Evolutionary conservation across 208 protist species (phyloP).

Genomic region (Balamuthia mandrillaris): DNA sequence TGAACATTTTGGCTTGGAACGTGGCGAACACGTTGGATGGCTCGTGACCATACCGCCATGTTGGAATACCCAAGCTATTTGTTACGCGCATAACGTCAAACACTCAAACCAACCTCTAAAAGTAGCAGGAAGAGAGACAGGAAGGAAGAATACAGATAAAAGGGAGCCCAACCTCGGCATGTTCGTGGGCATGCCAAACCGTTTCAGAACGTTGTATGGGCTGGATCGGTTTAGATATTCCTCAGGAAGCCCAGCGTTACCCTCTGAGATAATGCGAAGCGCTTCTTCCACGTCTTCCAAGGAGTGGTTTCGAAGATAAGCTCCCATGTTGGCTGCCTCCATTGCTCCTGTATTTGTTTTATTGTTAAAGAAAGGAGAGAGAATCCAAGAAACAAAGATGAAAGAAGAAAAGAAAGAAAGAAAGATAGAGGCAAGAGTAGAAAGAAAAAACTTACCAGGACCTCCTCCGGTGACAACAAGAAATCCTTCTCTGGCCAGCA

Average conservation of each 20-base stretch:
- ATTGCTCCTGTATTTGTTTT: neutral
- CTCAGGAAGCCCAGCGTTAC: neutral
- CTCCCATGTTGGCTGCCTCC: constrained; percentile 23
- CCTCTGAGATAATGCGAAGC: neutral
- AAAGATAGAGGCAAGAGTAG: neutral
- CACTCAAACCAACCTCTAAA: too few species aligned
- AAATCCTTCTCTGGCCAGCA: neutral
- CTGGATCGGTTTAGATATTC: neutral
- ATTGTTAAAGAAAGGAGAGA: neutral
- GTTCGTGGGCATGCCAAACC: neutral
- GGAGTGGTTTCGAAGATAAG: neutral
- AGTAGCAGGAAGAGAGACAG: neutral
- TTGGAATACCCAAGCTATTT: neutral
- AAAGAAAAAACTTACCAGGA: neutral
- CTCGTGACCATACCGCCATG: constrained; percentile 25
- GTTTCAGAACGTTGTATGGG: neutral
- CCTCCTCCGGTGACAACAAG: neutral
- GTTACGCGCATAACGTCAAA: neutral
- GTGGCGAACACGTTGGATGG: constrained; percentile 23
- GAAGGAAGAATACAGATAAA: neutral
- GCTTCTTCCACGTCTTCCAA: neutral
- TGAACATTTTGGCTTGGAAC: constrained; percentile 30
- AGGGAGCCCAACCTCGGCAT: neutral
- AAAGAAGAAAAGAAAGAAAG: neutral
- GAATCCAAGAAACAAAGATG: neutral